Percentiles rank a stretch among this genome's conserved stretches.
phyloP scores from a whole-genome alignment of 2,329 filamentous ascomycete genomes.

The Chaetomium sp. region DNA sequence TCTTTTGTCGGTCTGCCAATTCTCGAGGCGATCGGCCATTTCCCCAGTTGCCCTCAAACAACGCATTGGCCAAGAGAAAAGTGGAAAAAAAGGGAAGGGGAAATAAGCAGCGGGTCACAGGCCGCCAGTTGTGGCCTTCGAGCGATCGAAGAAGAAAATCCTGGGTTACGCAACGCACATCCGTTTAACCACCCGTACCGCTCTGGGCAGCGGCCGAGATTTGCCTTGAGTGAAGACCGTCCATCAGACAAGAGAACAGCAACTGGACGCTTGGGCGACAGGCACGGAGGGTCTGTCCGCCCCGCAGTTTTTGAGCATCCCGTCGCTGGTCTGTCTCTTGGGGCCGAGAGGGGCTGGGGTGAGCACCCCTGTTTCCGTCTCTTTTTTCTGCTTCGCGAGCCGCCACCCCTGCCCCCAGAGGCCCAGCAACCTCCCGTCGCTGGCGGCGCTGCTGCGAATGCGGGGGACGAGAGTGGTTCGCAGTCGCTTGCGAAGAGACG shows the following conservation, averaged over 20 bases:
- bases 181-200: background rate
- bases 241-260: background rate
- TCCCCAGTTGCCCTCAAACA: background rate
- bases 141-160: too few relatives aligned
- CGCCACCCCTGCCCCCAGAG: constrained; percentile 6
- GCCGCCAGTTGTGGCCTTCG: background rate
- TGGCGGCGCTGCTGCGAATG: constrained; percentile 6
- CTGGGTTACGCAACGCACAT: background rate
- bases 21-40: background rate
- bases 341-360: background rate
- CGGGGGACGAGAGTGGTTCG: constrained; percentile 20
- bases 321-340: too few relatives aligned
- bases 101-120: constrained; percentile 1
- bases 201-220: constrained; percentile 6
- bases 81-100: background rate
- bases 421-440: constrained; percentile 12
- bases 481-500: constrained; percentile 22
- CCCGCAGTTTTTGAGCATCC: too few relatives aligned
- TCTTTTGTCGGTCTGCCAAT: background rate
- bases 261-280: too few relatives aligned
- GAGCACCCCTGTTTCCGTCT: constrained; percentile 6
- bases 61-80: background rate
- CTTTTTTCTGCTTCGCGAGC: constrained; percentile 12
- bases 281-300: too few relatives aligned
- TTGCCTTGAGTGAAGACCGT: background rate